Conservation (phyloP, 2,329 filamentous ascomycete genomes). For the Hymenoscyphus salicellus region DNA sequence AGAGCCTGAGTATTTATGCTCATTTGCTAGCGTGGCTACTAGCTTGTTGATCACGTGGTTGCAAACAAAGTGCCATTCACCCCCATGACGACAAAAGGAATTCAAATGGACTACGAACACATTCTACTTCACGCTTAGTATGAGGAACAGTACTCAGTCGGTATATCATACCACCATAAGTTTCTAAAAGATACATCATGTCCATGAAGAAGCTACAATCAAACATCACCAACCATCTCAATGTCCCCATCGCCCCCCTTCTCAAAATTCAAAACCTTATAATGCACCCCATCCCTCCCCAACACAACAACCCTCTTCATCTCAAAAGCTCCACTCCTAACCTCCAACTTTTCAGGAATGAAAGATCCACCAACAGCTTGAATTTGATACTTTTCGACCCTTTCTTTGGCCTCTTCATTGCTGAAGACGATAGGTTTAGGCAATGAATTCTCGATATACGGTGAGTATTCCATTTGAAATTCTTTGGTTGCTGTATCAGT, state of each 20-base stretch:
- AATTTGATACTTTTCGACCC: conserved; percentile 22
- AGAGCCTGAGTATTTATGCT: no score
- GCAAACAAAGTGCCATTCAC: no score
- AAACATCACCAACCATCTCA: not conserved
- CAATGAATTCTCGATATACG: conserved; percentile 8
- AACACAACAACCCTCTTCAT: conserved; percentile 29
- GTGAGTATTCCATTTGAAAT: conserved; percentile 15
- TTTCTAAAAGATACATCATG: no score
- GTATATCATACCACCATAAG: no score
- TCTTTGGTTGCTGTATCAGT: conserved; percentile 2
- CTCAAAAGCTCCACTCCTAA: conserved; percentile 12
- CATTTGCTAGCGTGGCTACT: no score
- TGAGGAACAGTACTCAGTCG: no score
- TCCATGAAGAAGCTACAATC: not conserved
- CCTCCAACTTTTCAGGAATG: conserved; percentile 27
- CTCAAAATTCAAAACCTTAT: conserved; percentile 27
- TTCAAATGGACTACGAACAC: no score
- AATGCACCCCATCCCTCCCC: conserved; percentile 28
- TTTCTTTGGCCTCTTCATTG: conserved; percentile 22
- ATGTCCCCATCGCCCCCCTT: not conserved
- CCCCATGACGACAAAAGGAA: no score
- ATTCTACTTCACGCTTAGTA: no score
- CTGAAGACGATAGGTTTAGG: conserved; percentile 14
- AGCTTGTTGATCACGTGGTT: no score
- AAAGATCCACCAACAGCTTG: conserved; percentile 22